These are phyloP conservation scores for Physocladia obscura DNA, from an alignment of 192 early-diverging fungal genomes.

Conservation along the genomic window DNA sequence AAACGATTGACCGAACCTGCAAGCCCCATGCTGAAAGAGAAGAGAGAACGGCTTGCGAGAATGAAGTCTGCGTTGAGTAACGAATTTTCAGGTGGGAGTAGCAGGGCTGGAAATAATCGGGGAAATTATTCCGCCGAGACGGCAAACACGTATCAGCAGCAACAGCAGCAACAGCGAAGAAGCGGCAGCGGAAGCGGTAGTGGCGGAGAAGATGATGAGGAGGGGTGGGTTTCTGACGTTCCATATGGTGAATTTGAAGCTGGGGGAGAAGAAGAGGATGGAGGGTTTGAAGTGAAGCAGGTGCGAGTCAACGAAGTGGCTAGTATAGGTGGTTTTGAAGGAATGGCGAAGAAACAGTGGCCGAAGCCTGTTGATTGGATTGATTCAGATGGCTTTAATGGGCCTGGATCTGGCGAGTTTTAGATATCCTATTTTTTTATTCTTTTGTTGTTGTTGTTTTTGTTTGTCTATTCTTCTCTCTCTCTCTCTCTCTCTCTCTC, in stretches of 20 bases:
- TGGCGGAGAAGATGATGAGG: background rate
- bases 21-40: constrained; percentile 41
- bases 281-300: no score
- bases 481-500: no score
- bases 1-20: constrained; percentile 54
- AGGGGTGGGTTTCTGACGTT: background rate
- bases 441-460: background rate
- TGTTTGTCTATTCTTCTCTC: background rate
- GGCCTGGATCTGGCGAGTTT: background rate
- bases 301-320: no score
- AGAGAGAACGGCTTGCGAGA: constrained; percentile 22
- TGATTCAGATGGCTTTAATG: constrained; percentile 9
- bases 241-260: constrained; percentile 8
- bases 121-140: background rate
- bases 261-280: background rate
- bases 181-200: no score
- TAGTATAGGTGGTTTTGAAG: background rate
- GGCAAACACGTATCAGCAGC: no score
- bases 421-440: background rate
- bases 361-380: background rate
- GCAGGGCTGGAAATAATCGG: background rate
- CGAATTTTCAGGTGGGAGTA: background rate
- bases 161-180: background rate
- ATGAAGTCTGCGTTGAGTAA: background rate
- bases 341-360: background rate